Conservation (phyloP, 1,139 yeast species). For the Geotrichum reessii region DNA sequence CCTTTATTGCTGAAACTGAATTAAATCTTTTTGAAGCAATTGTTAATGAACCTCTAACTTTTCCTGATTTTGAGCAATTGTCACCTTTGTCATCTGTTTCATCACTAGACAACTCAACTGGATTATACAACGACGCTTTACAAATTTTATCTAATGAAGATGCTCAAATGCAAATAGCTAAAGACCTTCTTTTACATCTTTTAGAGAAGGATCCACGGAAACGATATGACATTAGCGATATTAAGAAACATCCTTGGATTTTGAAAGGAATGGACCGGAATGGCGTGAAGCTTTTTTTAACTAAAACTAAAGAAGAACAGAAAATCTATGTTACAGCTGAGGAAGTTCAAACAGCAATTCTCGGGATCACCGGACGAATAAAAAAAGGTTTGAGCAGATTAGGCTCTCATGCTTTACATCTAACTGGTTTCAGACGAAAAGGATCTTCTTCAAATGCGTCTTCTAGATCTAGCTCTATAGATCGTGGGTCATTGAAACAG, state of each 20-base stretch:
- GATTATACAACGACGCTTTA: not conserved
- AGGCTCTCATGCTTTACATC: slow-evolving; percentile 42
- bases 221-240: slow-evolving; percentile 66
- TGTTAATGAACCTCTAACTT: slow-evolving; percentile 53
- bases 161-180: not conserved
- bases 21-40: slow-evolving; percentile 81
- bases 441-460: slow-evolving; percentile 17
- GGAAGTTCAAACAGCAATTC: slow-evolving; percentile 71
- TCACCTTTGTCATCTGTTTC: not conserved
- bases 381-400: slow-evolving; percentile 46
- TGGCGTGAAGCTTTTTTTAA: slow-evolving; percentile 35
- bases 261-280: slow-evolving; percentile 51
- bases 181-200: slow-evolving; percentile 57
- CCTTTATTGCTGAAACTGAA: slow-evolving; percentile 87
- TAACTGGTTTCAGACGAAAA: slow-evolving; percentile 36
- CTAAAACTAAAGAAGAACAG: slow-evolving; percentile 31
- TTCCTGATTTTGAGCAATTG: slow-evolving; percentile 45
- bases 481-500: slow-evolving; percentile 7
- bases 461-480: slow-evolving; percentile 15
- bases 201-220: slow-evolving; percentile 65
- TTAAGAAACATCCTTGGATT: slow-evolving; percentile 78
- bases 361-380: slow-evolving; percentile 63
- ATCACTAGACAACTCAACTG: not conserved
- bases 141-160: not conserved
- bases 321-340: slow-evolving; percentile 58